phyloP scores from a whole-genome alignment of 2,329 filamentous ascomycete species.

The Colletotrichum salicis region DNA sequence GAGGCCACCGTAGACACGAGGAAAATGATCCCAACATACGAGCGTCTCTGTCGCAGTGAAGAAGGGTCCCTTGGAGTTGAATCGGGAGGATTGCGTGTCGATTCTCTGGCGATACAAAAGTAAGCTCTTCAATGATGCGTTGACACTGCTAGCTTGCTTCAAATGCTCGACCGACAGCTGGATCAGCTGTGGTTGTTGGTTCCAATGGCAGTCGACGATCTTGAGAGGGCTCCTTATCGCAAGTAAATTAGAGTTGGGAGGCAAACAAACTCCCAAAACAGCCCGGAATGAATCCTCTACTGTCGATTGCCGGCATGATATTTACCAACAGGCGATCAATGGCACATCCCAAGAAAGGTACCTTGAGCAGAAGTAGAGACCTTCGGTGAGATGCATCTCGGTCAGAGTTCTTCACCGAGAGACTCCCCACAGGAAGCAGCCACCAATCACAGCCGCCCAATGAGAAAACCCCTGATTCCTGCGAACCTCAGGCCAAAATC shows the following conservation, averaged over 20 bases:
- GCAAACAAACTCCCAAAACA: not conserved
- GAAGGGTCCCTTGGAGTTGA: not conserved
- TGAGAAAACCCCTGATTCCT: not conserved
- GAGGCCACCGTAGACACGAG: not conserved
- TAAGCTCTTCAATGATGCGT: not conserved
- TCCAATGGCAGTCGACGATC: not conserved
- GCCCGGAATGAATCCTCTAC: not conserved
- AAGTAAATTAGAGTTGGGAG: not conserved
- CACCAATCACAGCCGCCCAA: not conserved
- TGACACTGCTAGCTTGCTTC: not conserved
- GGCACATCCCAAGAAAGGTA: not conserved
- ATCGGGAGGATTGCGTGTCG: not conserved
- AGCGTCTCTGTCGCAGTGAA: not conserved
- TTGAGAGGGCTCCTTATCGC: not conserved
- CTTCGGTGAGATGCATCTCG: not conserved
- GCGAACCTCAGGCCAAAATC: constrained; percentile 12
- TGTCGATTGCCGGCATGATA: not conserved
- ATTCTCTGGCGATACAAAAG: not conserved
- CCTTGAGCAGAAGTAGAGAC: not conserved
- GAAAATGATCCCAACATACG: not conserved
- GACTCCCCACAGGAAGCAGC: not conserved
- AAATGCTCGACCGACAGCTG: not conserved
- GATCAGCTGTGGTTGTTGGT: not conserved
- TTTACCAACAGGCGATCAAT: not conserved
- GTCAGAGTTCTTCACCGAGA: constrained; percentile 3